Conservation (phyloP, 2,329 filamentous ascomycete species). For the Aureobasidium sp. region DNA sequence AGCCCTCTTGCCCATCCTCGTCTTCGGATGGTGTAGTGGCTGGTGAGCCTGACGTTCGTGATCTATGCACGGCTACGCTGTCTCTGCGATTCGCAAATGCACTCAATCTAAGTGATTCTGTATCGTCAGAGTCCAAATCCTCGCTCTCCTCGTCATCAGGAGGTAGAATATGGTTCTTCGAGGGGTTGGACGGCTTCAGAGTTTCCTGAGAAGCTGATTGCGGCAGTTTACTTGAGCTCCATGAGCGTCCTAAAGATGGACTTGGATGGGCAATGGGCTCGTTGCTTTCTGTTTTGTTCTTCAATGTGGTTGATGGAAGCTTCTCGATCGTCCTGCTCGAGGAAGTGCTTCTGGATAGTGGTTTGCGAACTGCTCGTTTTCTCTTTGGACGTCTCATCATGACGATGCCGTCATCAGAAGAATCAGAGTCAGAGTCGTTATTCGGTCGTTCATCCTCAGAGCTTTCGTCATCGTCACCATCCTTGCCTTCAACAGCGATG, state of each 20-base stretch:
- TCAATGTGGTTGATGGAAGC: slow-evolving; percentile 78
- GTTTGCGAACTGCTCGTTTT: slow-evolving; percentile 38
- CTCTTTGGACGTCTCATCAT: slow-evolving; percentile 68
- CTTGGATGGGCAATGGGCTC: slow-evolving; percentile 47
- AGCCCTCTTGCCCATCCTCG: slow-evolving; percentile 35
- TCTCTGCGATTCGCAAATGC: slow-evolving; percentile 31
- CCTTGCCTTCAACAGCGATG: slow-evolving; percentile 84
- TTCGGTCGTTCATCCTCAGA: slow-evolving; percentile 34
- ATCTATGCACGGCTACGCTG: slow-evolving; percentile 27
- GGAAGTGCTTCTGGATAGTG: slow-evolving; percentile 49
- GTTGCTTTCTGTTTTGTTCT: slow-evolving; percentile 71
- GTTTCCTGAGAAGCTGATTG: slow-evolving; percentile 80
- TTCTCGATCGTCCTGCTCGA: slow-evolving; percentile 79
- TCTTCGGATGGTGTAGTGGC: slow-evolving; percentile 38
- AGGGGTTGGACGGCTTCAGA: slow-evolving; percentile 61
- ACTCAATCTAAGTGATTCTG: slow-evolving; percentile 37
- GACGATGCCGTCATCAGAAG: slow-evolving; percentile 63
- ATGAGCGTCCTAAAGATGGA: slow-evolving; percentile 34
- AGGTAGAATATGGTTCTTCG: slow-evolving; percentile 58
- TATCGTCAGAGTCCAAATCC: slow-evolving; percentile 41
- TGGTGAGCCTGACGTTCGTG: slow-evolving; percentile 20
- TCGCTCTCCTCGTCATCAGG: slow-evolving; percentile 39
- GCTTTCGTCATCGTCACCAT: slow-evolving; percentile 60
- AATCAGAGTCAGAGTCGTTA: slow-evolving; percentile 40
- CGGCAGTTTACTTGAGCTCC: slow-evolving; percentile 42